Evolutionary conservation across 1,284 basidiomycete genomes (phyloP).

Genomic region (Bondarzewia mesenterica): DNA sequence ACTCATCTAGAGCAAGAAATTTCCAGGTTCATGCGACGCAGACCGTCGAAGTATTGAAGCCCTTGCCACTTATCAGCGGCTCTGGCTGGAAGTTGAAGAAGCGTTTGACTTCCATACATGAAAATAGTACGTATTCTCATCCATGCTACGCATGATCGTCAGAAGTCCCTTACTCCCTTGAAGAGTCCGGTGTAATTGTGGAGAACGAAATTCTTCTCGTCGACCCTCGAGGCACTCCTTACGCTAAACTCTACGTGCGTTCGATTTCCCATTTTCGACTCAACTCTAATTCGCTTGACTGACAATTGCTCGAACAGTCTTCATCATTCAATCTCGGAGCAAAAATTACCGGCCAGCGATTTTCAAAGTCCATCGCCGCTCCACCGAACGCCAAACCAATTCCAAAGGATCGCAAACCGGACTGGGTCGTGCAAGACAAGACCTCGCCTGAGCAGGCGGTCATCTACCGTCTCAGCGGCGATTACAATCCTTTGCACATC

Average conservation of each 20-base stretch:
- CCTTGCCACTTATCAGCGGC: constrained; percentile 57
- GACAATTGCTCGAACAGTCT: constrained; percentile 32
- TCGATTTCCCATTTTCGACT: not conserved
- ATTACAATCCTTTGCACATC: constrained; percentile 82
- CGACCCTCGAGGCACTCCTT: constrained; percentile 52
- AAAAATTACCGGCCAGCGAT: constrained; percentile 62
- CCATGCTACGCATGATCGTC: not conserved
- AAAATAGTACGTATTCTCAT: constrained; percentile 56
- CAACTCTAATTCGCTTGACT: not conserved
- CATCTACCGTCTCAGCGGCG: constrained; percentile 73
- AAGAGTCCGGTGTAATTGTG: constrained; percentile 72
- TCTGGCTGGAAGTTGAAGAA: constrained; percentile 58
- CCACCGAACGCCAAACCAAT: constrained; percentile 61
- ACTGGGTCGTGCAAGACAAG: constrained; percentile 60
- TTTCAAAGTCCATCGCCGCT: constrained; percentile 58
- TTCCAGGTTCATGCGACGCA: constrained; percentile 72
- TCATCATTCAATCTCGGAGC: constrained; percentile 71
- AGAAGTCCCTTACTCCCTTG: not conserved
- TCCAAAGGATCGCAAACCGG: constrained; percentile 60
- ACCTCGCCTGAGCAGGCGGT: constrained; percentile 72
- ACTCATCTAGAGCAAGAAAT: too few relatives aligned
- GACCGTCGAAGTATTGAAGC: constrained; percentile 65
- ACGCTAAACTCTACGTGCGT: constrained; percentile 67
- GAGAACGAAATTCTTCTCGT: constrained; percentile 58
- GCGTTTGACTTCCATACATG: constrained; percentile 56